Evolutionary conservation across 1,284 basidiomycete genomes (phyloP), one percentile per base, ranked within the genome.

Genomic region (Boletus holoroseus): DNA sequence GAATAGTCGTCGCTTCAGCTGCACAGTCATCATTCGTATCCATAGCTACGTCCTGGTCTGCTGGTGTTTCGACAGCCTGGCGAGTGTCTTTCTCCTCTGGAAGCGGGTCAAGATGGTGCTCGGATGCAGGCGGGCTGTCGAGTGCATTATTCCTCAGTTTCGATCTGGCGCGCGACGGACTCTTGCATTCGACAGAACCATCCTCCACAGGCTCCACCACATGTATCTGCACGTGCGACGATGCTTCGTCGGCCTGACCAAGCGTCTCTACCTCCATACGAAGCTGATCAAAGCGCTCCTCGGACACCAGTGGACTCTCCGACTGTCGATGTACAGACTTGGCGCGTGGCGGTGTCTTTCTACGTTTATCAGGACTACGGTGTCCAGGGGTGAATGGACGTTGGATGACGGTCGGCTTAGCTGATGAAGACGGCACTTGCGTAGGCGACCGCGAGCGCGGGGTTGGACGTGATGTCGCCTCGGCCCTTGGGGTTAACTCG

Each of bases 401-500:
- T 55, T 44, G 57, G 46, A 53, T 56, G 63, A 57, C 53, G 38
- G 53, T 44, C 52, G 60, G 58, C 56, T 60, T 59, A 28, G 61
- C 47, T 58, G 58, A 58, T 54, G 57, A 51, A 44, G 56, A 56
- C 43, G 49, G 54, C 51, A 46, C 7, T 40, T 12, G 53, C 3
- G 40, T 51, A 11, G 48, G 53, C 3, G 51, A 52, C 43, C 20
- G 47, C 1, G 50, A 44, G 16, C 49, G 50, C 20, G 48, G 46
- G 9, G 42, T 44, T 11, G 50, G 30, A 36, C 16, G 50, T 26
- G 50, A n/a, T 28, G 51, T 37, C 34, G 43, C 47, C 5, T 55
- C 39, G 59, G 62, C 48, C 54, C 62, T 67, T 57, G 73, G 72
- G 12, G 73, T 73, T n/a, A 71, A 58, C 36, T 74, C 69, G 28